These are phyloP conservation scores for Deinandra increscens DNA, from an alignment of 129 eudicot genomes.

Conservation along the genomic window DNA sequence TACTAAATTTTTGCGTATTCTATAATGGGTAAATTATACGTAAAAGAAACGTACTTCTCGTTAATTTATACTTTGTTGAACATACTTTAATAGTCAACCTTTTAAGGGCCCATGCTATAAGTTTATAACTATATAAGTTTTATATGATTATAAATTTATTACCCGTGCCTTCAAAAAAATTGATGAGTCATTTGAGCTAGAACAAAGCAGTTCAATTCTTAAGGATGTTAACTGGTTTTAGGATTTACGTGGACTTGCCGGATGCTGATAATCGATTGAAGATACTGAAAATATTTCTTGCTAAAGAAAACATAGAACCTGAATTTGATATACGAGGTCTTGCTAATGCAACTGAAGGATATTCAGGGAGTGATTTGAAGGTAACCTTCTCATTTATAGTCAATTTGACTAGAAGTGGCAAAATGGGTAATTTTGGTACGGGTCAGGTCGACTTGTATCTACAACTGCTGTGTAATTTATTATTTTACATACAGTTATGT, in stretches of 20 bases:
- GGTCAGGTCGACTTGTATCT: neutral
- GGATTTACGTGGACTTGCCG: slow-evolving; percentile 95
- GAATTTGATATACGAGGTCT: slow-evolving; percentile 61
- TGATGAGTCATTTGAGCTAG: slow-evolving; percentile 6
- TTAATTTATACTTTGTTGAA: neutral
- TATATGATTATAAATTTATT: neutral
- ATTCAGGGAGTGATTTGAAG: slow-evolving; percentile 95
- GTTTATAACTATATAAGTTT: neutral
- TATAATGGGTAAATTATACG: neutral
- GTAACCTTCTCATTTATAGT: slow-evolving; percentile 29
- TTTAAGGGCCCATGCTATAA: neutral
- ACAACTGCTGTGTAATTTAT: neutral
- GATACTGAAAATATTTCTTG: slow-evolving; percentile 88
- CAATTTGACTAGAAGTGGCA: neutral
- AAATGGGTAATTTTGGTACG: neutral
- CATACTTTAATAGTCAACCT: neutral
- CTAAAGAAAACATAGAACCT: slow-evolving; percentile 67
- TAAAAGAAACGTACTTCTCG: neutral
- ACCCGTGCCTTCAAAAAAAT: neutral
- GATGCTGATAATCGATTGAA: slow-evolving; percentile 86
- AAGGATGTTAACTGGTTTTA: slow-evolving; percentile 25
- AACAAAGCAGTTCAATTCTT: neutral
- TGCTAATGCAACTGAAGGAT: slow-evolving; percentile 95
- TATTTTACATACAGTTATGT: neutral
- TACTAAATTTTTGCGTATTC: slow-evolving; percentile 1